These are phyloP conservation scores for Claviceps citrina DNA, from an alignment of 2,329 filamentous ascomycete species.

Conservation along the genomic window DNA sequence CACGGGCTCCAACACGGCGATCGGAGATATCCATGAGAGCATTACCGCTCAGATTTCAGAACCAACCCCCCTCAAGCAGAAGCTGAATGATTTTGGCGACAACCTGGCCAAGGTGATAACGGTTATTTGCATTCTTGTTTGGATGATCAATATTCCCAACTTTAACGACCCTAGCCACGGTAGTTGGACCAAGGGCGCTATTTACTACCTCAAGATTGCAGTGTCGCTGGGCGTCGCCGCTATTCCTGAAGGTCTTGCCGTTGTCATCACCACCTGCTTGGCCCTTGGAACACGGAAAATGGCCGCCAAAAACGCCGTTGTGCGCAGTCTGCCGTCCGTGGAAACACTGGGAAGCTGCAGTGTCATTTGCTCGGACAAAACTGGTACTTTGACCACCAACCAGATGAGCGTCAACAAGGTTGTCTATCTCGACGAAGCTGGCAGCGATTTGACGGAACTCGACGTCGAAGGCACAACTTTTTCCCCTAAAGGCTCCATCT, in stretches of 20 bases:
- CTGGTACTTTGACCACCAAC: slow-evolving; percentile 92
- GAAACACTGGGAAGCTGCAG: slow-evolving; percentile 98
- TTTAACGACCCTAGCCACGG: slow-evolving; percentile 92
- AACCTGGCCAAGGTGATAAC: slow-evolving; percentile 95
- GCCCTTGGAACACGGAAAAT: slow-evolving; percentile 95
- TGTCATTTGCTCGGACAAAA: slow-evolving; percentile 99
- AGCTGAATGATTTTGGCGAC: slow-evolving; percentile 96
- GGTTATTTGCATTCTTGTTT: slow-evolving; percentile 87
- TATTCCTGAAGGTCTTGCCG: slow-evolving; percentile 91
- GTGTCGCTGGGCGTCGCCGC: slow-evolving; percentile 95
- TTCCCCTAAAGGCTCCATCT: slow-evolving; percentile 63
- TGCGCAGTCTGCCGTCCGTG: slow-evolving; percentile 87
- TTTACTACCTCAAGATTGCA: slow-evolving; percentile 98
- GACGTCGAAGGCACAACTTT: slow-evolving; percentile 90
- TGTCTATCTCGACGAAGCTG: slow-evolving; percentile 63
- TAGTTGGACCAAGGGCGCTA: slow-evolving; percentile 88
- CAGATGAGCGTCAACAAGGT: slow-evolving; percentile 98
- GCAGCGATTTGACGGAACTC: slow-evolving; percentile 64
- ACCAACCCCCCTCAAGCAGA: slow-evolving; percentile 93
- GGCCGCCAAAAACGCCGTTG: slow-evolving; percentile 96
- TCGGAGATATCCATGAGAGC: slow-evolving; percentile 97
- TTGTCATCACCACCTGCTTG: slow-evolving; percentile 97
- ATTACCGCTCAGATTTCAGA: slow-evolving; percentile 96
- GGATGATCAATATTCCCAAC: slow-evolving; percentile 96
- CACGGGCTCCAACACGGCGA: slow-evolving; percentile 81